Base-by-base conservation (phyloP, 2,329 filamentous ascomycete species). In the Pyricularia pennisetigena region DNA sequence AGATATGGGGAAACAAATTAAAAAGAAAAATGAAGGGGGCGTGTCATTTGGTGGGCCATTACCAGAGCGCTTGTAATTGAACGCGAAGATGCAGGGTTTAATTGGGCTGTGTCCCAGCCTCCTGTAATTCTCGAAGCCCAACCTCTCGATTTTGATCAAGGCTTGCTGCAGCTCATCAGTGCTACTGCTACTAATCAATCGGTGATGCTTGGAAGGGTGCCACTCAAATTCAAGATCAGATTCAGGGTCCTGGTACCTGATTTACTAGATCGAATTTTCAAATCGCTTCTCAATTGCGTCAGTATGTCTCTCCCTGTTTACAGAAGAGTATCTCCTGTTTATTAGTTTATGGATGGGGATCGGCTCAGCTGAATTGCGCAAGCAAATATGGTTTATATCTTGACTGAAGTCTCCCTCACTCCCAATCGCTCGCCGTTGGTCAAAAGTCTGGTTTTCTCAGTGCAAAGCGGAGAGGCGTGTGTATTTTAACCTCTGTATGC, bases 281-380 rank as follows among this genome's bases (percentile, higher is more conserved):
- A 24, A 20, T 7, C 28, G 5, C 24, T 62, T 26, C 59, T 62
- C 59, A 28, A 62, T 28, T 28, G 28, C 59, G 59, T 62, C 59
- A 62, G 59, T 62, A 62, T 62, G 59, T 62, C 59, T 62, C 57
- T 62, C 59, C 24, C 57, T 26, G 57, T 54, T n/a, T 54, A 54
- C 41, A 54, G 8, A 41, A 20, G n/a, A n/a, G 41, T n/a, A 28
- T 62, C 59, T 62, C 24, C 20, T n/a, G 41, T 54, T n/a, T 54
- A 5, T 54, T 49, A n/a, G 1, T 20, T 54, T 54, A 9, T 54
- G 20, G 41, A 54, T 12, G 59, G 23, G 59, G 24, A 20, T 28
- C 24, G 26, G 59, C 59, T 62, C 28, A 62, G 59, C 59, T 62
- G 24, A 28, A 10, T 62, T 62, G 59, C 20, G 59, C 12, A 28